phyloP scores from a whole-genome alignment of 1,284 basidiomycete genomes.

The Trichosporon sp. region DNA sequence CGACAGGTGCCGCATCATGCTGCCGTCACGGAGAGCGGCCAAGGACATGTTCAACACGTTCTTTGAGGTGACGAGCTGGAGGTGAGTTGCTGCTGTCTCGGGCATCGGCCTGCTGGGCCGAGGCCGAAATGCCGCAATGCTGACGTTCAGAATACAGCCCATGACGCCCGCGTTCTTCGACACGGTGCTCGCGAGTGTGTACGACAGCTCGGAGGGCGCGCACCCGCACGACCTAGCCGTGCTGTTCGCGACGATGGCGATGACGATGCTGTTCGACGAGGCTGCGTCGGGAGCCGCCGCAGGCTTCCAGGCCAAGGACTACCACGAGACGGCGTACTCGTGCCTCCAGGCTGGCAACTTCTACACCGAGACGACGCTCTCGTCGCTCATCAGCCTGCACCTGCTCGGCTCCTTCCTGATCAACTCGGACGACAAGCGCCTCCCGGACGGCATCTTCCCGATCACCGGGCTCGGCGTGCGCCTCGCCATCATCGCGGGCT shows the following conservation, averaged over 20 bases:
- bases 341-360: slow-evolving; percentile 23
- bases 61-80: slow-evolving; percentile 17
- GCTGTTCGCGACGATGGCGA: slow-evolving; percentile 15
- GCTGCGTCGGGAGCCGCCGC: neutral
- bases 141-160: slow-evolving; percentile 16
- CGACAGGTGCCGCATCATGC: slow-evolving; percentile 17
- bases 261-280: slow-evolving; percentile 15
- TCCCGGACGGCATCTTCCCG: slow-evolving; percentile 22
- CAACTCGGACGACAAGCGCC: slow-evolving; percentile 22
- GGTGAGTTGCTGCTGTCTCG: neutral
- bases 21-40: slow-evolving; percentile 11
- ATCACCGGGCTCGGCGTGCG: slow-evolving; percentile 18
- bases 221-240: slow-evolving; percentile 23
- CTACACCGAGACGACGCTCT: slow-evolving; percentile 21
- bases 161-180: slow-evolving; percentile 23
- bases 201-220: slow-evolving; percentile 18
- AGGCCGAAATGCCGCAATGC: too few species aligned
- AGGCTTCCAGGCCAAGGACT: slow-evolving; percentile 16
- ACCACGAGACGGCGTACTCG: slow-evolving; percentile 18
- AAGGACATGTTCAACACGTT: slow-evolving; percentile 21
- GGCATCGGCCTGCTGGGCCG: too few species aligned
- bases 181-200: slow-evolving; percentile 19
- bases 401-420: slow-evolving; percentile 19
- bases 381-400: slow-evolving; percentile 15
- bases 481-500: slow-evolving; percentile 22